Conservation (phyloP, 345 rosid species). For the Cardamine occulta region DNA sequence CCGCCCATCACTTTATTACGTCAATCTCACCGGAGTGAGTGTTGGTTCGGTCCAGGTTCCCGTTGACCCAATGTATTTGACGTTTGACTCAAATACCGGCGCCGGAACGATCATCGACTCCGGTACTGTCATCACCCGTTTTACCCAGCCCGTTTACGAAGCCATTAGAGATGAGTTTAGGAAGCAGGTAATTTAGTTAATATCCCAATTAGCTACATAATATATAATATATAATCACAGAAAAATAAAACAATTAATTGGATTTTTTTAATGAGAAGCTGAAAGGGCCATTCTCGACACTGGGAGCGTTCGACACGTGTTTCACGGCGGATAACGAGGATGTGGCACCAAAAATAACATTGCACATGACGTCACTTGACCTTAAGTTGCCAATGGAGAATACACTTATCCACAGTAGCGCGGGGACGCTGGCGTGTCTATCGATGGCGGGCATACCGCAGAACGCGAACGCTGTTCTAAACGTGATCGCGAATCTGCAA, state of each 20-base stretch:
- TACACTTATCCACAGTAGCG: conserved; percentile 77
- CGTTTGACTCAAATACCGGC: conserved; percentile 67
- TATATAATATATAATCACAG: background rate
- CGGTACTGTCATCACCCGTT: conserved; percentile 89
- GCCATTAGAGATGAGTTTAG: conserved; percentile 76
- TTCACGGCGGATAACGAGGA: conserved; percentile 54
- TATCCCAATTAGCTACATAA: background rate
- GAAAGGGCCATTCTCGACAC: conserved; percentile 64
- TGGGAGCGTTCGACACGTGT: conserved; percentile 90
- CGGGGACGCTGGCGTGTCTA: conserved; percentile 75
- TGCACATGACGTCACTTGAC: conserved; percentile 64
- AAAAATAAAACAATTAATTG: background rate
- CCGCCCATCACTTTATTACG: conserved; percentile 87
- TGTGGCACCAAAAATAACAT: conserved; percentile 54
- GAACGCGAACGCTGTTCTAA: conserved; percentile 68
- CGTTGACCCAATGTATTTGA: conserved; percentile 46
- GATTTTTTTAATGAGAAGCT: conserved; percentile 40
- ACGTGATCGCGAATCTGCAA: conserved; percentile 87
- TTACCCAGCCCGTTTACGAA: conserved; percentile 58
- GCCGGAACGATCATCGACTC: conserved; percentile 87
- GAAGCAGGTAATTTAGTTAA: conserved; percentile 51
- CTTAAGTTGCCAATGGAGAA: conserved; percentile 77
- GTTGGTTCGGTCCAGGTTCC: conserved; percentile 63
- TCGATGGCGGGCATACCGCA: conserved; percentile 76
- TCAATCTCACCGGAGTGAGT: conserved; percentile 79